Evolutionary conservation across 176 grass and related monocot genomes (phyloP), one percentile per base, ranked within the genome.

Genomic region (Lolium perenne): DNA sequence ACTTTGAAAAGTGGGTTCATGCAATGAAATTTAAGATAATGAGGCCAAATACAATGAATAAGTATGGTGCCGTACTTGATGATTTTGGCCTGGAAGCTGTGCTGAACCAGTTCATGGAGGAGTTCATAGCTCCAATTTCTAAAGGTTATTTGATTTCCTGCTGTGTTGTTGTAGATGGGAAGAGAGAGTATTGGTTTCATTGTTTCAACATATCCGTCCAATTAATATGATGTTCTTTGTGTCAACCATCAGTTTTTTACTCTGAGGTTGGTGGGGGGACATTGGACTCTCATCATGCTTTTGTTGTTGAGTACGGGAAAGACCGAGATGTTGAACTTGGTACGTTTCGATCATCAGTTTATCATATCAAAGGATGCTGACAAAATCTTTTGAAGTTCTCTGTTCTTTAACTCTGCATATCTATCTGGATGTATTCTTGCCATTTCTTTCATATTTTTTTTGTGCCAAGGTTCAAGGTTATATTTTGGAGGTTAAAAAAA

Each of bases 1-100:
- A 98, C 83, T 95, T 98, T 80, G 93, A 98, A 90, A 98, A 95
- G 63, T 94, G 91, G 91, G 91, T 98, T 56, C 94, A 93, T 79
- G 48, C 79, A 45, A 87, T 89, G 78, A 95, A 94, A 76, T 90
- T 95, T 82, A 98, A 98, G 88, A 98, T 95, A 94, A 98, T 98
- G 93, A 95, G 94, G 91, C 96, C 96, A 71, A 98, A 98, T 80
- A 98, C 96, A 79, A 98, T 98, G 96, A 98, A 98, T 58, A 95
- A 95, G 40, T 98, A 98, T 93, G 96, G 96, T 87, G 89, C 89
- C 47, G 96, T 98, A 49, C 93, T 98, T 84, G 96, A 98, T 83
- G 96, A 98, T 86, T 98, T 98, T 92, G 96, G 96, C 23, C 76
- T 98, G 83, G 95, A 98, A 87, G 55, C 83, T 51, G 95, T 98